Evolutionary conservation across 345 rosid species (phyloP).

Genomic region (Citrus inodora): DNA sequence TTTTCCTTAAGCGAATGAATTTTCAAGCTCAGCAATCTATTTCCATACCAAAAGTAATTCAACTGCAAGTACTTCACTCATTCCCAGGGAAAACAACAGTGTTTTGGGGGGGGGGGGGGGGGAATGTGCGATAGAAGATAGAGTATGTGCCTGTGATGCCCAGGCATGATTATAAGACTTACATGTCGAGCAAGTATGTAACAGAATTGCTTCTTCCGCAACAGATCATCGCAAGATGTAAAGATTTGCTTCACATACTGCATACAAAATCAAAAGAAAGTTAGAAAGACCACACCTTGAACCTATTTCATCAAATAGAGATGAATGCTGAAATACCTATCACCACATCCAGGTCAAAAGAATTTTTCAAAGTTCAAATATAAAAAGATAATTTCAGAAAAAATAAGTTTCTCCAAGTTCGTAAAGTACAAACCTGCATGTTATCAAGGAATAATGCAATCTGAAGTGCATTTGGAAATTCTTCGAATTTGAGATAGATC

Average conservation of each 20-base stretch:
- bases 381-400: neutral
- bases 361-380: neutral
- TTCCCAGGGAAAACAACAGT: neutral
- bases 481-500: conserved; percentile 73
- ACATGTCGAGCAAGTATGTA: conserved; percentile 92
- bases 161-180: conserved; percentile 26
- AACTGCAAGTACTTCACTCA: neutral
- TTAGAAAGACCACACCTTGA: neutral
- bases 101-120: rapidly evolving
- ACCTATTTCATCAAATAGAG: neutral
- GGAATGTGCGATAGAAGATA: neutral
- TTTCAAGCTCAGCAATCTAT: neutral
- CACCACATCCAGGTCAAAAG: neutral
- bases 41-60: neutral
- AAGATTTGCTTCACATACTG: conserved; percentile 85
- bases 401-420: neutral
- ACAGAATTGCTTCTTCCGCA: conserved; percentile 79
- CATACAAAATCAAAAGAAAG: conserved; percentile 5
- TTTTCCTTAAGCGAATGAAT: neutral
- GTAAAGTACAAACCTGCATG: conserved; percentile 57
- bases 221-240: conserved; percentile 62
- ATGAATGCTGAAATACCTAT: neutral
- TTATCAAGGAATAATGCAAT: conserved; percentile 81
- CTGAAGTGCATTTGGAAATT: conserved; percentile 75
- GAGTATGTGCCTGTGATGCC: neutral